Percentiles rank a stretch among this genome's conserved stretches.
Evolutionary conservation across 139 green algal genomes (phyloP).

Genomic region (Tetratostichococcus sp.): DNA sequence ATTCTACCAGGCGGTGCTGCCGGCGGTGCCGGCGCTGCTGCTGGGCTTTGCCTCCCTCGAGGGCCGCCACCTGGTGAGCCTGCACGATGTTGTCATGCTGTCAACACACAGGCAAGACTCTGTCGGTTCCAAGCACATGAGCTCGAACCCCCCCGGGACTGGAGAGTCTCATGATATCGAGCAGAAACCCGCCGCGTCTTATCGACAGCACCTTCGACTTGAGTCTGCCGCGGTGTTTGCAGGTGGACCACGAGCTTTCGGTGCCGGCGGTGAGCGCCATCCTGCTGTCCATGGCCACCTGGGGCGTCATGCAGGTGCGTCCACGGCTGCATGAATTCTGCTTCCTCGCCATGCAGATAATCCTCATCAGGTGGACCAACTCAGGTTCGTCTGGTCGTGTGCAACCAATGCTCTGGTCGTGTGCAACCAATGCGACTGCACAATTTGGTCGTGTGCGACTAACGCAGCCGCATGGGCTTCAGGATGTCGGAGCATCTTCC

Average conservation of each 20-base stretch:
- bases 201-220: neutral
- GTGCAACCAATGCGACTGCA: no score
- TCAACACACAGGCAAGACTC: no score
- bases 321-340: no score
- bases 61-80: neutral
- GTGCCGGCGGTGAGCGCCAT: neutral
- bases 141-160: no score
- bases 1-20: neutral
- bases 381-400: neutral
- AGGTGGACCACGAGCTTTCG: neutral
- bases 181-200: neutral
- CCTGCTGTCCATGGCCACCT: neutral
- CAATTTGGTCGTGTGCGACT: no score
- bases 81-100: neutral
- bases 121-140: no score
- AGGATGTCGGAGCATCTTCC: no score
- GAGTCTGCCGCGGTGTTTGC: neutral
- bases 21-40: neutral
- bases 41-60: neutral
- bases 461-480: no score
- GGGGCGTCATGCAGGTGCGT: neutral
- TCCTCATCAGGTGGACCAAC: no score
- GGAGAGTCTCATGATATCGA: neutral
- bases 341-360: no score
- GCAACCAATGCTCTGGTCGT: no score